phyloP scores from a whole-genome alignment of 2,329 filamentous ascomycete genomes.

The Stachybotrys elegans region DNA sequence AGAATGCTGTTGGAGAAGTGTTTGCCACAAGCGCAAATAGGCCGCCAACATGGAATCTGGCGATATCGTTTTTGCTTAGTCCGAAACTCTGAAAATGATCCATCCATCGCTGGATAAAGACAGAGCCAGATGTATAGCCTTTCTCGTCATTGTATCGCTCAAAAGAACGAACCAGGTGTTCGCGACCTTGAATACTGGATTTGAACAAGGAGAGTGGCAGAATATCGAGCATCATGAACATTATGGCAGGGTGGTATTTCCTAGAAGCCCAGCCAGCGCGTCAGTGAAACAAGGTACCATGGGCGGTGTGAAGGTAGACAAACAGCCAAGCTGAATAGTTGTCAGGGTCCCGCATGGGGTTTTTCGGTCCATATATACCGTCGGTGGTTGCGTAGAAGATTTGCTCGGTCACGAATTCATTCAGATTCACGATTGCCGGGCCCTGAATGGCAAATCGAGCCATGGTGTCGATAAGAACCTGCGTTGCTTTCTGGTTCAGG shows the following conservation, averaged over 20 bases:
- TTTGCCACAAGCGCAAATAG: constrained; percentile 2
- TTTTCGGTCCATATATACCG: not conserved
- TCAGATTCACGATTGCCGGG: not conserved
- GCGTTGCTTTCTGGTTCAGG: not conserved
- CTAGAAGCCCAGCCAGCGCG: not conserved
- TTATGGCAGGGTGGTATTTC: constrained; percentile 2
- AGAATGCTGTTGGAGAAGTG: constrained; percentile 1
- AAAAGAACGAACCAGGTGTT: constrained; percentile 1
- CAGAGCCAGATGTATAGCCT: not conserved
- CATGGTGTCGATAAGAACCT: not conserved
- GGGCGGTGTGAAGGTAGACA: not conserved
- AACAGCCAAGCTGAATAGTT: constrained; percentile 2
- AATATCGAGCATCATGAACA: constrained; percentile 4
- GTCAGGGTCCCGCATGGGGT: constrained; percentile 1
- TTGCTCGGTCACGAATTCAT: not conserved
- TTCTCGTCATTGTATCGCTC: not conserved
- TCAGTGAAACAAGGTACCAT: not conserved
- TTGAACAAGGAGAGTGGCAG: constrained; percentile 2
- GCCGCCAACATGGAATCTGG: not conserved
- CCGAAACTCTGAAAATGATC: not conserved
- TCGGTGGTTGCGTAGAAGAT: constrained; percentile 2
- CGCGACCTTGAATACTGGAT: not conserved
- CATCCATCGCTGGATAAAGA: not conserved
- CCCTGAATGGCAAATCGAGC: not conserved
- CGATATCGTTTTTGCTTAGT: not conserved